Conservation (phyloP, 2,329 filamentous ascomycete species). For the Xylariaceae sp. region DNA sequence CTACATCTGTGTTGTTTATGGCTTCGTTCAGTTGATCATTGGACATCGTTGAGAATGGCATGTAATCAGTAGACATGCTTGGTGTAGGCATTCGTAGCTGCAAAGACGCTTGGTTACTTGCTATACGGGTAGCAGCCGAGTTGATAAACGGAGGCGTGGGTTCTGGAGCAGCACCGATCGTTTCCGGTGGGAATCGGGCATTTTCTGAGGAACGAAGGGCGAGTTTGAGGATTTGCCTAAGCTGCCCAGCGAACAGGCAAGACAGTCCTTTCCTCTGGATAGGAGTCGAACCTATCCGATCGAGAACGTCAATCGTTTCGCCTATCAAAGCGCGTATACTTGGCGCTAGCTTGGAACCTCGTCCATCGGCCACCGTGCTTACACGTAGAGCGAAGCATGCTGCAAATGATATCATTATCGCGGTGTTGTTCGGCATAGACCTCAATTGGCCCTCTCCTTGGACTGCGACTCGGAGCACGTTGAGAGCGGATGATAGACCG, state of each 20-base stretch:
- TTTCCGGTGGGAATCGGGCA: conserved; percentile 16
- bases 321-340: conserved; percentile 63
- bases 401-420: conserved; percentile 75
- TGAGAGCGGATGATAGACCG: conserved; percentile 67
- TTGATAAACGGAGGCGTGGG: conserved; percentile 19
- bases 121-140: conserved; percentile 16
- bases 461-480: conserved; percentile 69
- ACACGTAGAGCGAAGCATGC: conserved; percentile 65
- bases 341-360: conserved; percentile 53
- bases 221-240: conserved; percentile 45
- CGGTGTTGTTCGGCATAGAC: conserved; percentile 75
- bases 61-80: conserved; percentile 25
- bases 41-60: conserved; percentile 34
- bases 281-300: conserved; percentile 64
- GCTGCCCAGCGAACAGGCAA: conserved; percentile 52
- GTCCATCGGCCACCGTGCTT: conserved; percentile 54
- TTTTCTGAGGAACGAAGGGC: conserved; percentile 27
- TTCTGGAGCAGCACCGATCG: conserved; percentile 17
- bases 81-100: conserved; percentile 23
- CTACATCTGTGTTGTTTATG: conserved; percentile 32
- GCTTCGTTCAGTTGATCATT: conserved; percentile 33
- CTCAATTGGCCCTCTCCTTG: conserved; percentile 66
- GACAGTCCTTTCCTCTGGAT: conserved; percentile 65
- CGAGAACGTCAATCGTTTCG: conserved; percentile 64
- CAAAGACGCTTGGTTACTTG: conserved; percentile 17